Conservation (phyloP, 768 basidiomycete genomes). For the Tubosaeta brunneosetosa region DNA sequence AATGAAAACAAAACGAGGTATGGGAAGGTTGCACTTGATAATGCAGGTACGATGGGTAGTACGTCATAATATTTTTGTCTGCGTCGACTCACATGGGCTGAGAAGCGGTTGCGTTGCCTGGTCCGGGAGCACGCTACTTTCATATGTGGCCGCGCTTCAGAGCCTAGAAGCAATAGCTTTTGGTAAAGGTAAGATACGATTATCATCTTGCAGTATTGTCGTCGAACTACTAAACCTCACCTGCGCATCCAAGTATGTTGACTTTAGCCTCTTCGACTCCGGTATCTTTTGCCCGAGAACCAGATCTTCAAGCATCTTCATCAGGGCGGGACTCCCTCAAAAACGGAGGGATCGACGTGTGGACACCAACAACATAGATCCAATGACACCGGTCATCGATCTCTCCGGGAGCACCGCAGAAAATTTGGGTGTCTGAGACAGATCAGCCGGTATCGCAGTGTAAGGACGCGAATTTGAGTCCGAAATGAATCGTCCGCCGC, state of each 20-base stretch:
- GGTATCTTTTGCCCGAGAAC: not conserved
- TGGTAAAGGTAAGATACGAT: too few relatives aligned
- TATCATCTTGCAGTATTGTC: too few relatives aligned
- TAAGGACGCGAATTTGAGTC: not conserved
- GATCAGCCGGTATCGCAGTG: not conserved
- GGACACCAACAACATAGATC: not conserved
- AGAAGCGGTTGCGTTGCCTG: too few relatives aligned
- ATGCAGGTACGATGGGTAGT: too few relatives aligned
- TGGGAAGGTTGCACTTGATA: too few relatives aligned
- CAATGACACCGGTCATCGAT: not conserved
- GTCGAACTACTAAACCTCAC: not conserved
- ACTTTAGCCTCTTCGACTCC: not conserved
- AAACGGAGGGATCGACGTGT: not conserved
- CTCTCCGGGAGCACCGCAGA: not conserved
- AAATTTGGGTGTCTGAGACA: not conserved
- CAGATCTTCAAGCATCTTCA: not conserved
- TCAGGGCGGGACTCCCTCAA: not conserved
- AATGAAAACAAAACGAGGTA: too few relatives aligned
- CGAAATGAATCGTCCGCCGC: not conserved
- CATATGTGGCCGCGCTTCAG: too few relatives aligned
- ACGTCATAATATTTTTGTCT: too few relatives aligned
- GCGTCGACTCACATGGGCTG: too few relatives aligned
- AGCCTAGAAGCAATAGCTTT: too few relatives aligned
- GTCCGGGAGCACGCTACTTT: too few relatives aligned
- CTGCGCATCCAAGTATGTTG: not conserved